Evolutionary conservation across 2,329 filamentous ascomycete species (phyloP).

Genomic region (Aureobasidium mangrovei): DNA sequence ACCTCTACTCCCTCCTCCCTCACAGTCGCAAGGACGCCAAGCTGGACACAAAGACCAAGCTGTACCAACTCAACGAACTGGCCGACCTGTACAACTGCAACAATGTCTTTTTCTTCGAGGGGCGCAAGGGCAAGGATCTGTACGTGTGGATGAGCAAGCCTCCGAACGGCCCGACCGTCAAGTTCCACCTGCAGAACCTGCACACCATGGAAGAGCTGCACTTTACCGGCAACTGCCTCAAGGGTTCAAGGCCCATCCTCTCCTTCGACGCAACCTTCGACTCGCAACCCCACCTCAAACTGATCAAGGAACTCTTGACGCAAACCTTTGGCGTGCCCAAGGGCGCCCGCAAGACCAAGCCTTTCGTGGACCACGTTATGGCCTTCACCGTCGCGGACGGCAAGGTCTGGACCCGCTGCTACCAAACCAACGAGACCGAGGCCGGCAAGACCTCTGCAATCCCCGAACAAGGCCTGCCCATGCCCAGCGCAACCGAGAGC

Average conservation of each 20-base stretch:
- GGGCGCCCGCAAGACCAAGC: slow-evolving; percentile 80
- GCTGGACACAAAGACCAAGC: slow-evolving; percentile 87
- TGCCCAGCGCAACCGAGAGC: slow-evolving; percentile 22
- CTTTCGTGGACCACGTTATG: slow-evolving; percentile 93
- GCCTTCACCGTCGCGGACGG: slow-evolving; percentile 83
- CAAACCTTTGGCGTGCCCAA: slow-evolving; percentile 91
- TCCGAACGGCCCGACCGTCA: slow-evolving; percentile 69
- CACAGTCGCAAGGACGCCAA: slow-evolving; percentile 93
- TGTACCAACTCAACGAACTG: slow-evolving; percentile 69
- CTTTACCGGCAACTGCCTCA: slow-evolving; percentile 93
- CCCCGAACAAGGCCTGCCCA: slow-evolving; percentile 13
- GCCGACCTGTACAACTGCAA: slow-evolving; percentile 83
- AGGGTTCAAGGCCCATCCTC: slow-evolving; percentile 81
- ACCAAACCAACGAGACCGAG: slow-evolving; percentile 83
- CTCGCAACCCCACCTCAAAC: slow-evolving; percentile 60
- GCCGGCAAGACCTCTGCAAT: slow-evolving; percentile 38
- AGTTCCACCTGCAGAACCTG: slow-evolving; percentile 65
- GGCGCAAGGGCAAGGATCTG: slow-evolving; percentile 85
- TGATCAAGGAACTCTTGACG: slow-evolving; percentile 83
- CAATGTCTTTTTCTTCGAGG: slow-evolving; percentile 91
- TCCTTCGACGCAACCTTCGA: slow-evolving; percentile 81
- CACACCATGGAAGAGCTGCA: slow-evolving; percentile 96
- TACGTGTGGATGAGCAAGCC: slow-evolving; percentile 91
- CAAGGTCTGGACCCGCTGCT: slow-evolving; percentile 93
- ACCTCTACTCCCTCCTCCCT: slow-evolving; percentile 79